These are phyloP conservation scores for Nicotiana knightiana DNA, from an alignment of 257 asterid genomes.

Conservation along the genomic window DNA sequence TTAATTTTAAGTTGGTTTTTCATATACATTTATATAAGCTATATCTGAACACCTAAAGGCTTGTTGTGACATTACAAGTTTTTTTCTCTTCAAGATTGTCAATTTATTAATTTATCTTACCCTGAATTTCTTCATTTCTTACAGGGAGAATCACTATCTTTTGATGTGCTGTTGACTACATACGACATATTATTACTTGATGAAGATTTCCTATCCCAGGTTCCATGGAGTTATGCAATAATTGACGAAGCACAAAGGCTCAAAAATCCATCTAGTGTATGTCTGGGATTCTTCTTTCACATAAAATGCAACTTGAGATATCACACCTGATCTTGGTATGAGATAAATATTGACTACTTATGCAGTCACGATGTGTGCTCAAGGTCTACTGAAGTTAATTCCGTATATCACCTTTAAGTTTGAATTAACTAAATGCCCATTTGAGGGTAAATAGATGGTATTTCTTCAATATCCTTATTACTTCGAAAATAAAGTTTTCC, in stretches of 20 bases:
- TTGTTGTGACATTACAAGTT: not conserved
- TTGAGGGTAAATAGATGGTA: not conserved
- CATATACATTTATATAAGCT: not conserved
- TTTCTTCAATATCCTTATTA: not conserved
- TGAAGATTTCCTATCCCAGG: slow-evolving; percentile 86
- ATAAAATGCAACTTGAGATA: not conserved
- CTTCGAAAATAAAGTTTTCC: not conserved
- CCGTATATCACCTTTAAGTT: not conserved
- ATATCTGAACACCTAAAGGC: not conserved
- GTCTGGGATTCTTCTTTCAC: slow-evolving; percentile 17
- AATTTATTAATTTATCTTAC: not conserved
- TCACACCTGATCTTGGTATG: not conserved
- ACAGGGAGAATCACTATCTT: slow-evolving; percentile 62
- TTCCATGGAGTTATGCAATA: slow-evolving; percentile 78
- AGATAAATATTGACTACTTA: not conserved
- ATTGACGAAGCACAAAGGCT: slow-evolving; percentile 97
- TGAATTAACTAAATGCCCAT: not conserved
- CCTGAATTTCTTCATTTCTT: slow-evolving; percentile 17
- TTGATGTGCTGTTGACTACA: slow-evolving; percentile 83
- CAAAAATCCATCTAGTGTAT: slow-evolving; percentile 81
- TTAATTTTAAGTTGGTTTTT: not conserved
- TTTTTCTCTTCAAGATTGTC: not conserved
- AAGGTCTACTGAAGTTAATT: not conserved
- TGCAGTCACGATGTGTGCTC: not conserved
- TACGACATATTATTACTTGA: slow-evolving; percentile 81